Evolutionary conservation across 805 yeast genomes (phyloP).

Genomic region (Zygosaccharomyces lentus): DNA sequence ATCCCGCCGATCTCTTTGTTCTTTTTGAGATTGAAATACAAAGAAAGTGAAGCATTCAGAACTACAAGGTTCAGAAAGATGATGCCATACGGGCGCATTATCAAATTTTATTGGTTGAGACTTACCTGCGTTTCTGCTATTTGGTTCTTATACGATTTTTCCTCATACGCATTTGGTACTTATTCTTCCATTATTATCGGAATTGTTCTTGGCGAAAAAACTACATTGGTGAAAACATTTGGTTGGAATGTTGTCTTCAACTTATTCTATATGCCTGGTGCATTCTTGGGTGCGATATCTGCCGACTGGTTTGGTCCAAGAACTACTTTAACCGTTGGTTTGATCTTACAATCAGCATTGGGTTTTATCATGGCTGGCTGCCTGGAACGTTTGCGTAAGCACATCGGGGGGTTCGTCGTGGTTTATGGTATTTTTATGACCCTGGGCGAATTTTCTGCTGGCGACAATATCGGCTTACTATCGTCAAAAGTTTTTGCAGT

Average conservation of each 20-base stretch:
- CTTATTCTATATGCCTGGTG: slow-evolving; percentile 67
- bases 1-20: slow-evolving; percentile 70
- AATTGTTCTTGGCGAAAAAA: slow-evolving; percentile 41
- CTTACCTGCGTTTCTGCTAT: slow-evolving; percentile 66
- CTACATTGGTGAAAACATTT: slow-evolving; percentile 51
- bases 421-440: slow-evolving; percentile 72
- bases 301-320: slow-evolving; percentile 67
- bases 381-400: slow-evolving; percentile 50
- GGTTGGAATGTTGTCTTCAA: slow-evolving; percentile 72
- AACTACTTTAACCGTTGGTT: slow-evolving; percentile 67
- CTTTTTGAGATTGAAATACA: slow-evolving; percentile 67
- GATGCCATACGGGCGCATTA: slow-evolving; percentile 55
- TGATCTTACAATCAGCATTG: slow-evolving; percentile 63
- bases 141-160: slow-evolving; percentile 80
- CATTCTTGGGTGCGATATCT: slow-evolving; percentile 60
- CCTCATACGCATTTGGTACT: slow-evolving; percentile 74
- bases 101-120: slow-evolving; percentile 65
- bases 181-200: slow-evolving; percentile 60
- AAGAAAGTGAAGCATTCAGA: slow-evolving; percentile 58
- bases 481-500: slow-evolving; percentile 71
- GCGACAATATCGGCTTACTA: slow-evolving; percentile 65
- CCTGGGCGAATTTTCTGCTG: slow-evolving; percentile 74
- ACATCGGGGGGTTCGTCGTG: slow-evolving; percentile 59
- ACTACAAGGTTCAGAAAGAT: slow-evolving; percentile 56
- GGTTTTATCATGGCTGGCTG: slow-evolving; percentile 70